These are phyloP conservation scores for Sugiyamaella valdiviana DNA, from an alignment of 805 yeast species.

Conservation along the genomic window DNA sequence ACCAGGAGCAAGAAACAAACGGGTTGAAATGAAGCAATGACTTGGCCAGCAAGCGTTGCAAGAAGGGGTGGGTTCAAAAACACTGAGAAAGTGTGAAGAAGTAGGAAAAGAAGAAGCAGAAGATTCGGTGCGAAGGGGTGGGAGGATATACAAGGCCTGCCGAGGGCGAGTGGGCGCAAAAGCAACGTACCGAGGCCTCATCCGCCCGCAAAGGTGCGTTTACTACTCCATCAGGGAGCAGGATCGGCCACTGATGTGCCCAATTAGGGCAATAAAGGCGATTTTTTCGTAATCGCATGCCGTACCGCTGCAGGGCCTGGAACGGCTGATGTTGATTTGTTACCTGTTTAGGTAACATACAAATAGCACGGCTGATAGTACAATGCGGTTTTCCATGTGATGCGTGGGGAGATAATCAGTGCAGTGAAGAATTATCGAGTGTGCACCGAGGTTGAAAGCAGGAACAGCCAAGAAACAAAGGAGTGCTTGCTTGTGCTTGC, in stretches of 20 bases:
- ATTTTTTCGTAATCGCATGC: neutral
- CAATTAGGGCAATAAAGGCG: neutral
- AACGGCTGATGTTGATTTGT: neutral
- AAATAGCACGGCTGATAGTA: neutral
- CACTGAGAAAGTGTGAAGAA: constrained; percentile 3
- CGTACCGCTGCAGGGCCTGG: neutral
- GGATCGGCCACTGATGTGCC: neutral
- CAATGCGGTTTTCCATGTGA: neutral
- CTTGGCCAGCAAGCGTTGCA: constrained; percentile 22
- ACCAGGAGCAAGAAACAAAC: constrained; percentile 15
- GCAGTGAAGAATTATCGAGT: no score
- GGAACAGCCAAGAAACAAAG: no score
- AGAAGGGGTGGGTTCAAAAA: neutral
- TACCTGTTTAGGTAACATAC: neutral
- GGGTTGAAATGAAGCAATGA: constrained; percentile 4
- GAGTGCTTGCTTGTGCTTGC: no score
- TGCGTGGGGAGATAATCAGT: no score
- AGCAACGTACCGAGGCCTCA: neutral
- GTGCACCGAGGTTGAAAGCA: no score
- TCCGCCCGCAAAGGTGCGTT: neutral
- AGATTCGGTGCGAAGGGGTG: neutral
- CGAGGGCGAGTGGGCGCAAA: neutral
- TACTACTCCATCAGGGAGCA: neutral
- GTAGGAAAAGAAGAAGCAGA: constrained; percentile 2
- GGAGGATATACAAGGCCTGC: neutral